phyloP scores from a whole-genome alignment of 2,329 filamentous ascomycete species.

The Pseudocercospora musae region DNA sequence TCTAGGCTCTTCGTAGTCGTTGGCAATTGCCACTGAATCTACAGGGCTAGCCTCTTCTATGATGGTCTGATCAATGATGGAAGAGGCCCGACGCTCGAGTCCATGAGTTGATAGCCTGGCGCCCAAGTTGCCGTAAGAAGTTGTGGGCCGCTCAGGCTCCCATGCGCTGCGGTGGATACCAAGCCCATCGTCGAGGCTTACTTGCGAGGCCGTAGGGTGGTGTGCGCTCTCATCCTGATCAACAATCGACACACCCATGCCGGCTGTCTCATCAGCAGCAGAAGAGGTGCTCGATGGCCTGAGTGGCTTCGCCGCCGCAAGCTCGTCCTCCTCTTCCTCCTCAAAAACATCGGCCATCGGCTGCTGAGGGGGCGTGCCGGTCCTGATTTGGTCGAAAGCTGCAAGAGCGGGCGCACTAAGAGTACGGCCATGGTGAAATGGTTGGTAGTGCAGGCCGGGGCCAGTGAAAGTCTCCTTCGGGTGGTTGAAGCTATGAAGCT shows the following conservation, averaged over 20 bases:
- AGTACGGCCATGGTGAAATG: conserved; percentile 60
- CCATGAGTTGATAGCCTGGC: conserved; percentile 25
- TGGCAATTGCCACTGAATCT: conserved; percentile 42
- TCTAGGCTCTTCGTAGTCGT: conserved; percentile 48
- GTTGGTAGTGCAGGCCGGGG: conserved; percentile 64
- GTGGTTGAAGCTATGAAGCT: conserved; percentile 69
- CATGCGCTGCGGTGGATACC: conserved; percentile 23
- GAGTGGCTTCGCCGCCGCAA: conserved; percentile 16
- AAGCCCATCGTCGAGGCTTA: conserved; percentile 21
- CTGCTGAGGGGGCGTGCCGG: conserved; percentile 43
- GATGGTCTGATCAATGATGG: conserved; percentile 36
- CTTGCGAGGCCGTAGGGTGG: conserved; percentile 1
- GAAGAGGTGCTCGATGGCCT: conserved; percentile 15
- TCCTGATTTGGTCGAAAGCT: conserved; percentile 59
- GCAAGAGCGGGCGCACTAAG: conserved; percentile 78
- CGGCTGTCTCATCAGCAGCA: conserved; percentile 17
- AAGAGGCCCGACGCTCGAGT: conserved; percentile 30
- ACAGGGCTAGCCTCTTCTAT: conserved; percentile 38
- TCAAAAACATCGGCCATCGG: conserved; percentile 86
- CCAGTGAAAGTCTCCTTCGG: conserved; percentile 66
- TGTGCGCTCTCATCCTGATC: conserved; percentile 24
- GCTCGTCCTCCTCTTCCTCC: conserved; percentile 48
- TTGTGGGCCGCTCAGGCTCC: conserved; percentile 24
- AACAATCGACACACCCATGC: conserved; percentile 33
- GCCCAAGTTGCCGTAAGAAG: conserved; percentile 18